Percentiles rank a stretch among this genome's conserved stretches.
These are phyloP conservation scores for Mucor racemosus DNA, from an alignment of 371 early-diverging fungal species.

Conservation along the genomic window DNA sequence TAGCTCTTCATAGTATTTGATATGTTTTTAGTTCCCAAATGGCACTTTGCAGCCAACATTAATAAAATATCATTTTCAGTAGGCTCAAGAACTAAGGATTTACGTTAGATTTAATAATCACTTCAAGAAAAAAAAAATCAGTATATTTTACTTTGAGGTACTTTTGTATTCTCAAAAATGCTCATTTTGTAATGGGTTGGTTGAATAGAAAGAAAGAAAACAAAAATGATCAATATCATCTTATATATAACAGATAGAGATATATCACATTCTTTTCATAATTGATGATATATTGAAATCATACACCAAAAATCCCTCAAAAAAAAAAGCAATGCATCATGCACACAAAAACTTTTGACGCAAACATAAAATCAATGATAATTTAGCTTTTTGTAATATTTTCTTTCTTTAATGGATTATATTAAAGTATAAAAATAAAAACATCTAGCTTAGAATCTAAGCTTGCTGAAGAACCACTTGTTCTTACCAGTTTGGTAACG, in stretches of 20 bases:
- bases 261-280: neutral
- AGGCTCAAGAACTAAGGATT: conserved; percentile 58
- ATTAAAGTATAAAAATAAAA: conserved; percentile 15
- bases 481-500: conserved; percentile 95
- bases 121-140: neutral
- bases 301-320: neutral
- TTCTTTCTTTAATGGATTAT: conserved; percentile 1
- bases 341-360: neutral
- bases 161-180: neutral
- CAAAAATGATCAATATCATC: neutral
- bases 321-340: too few relatives aligned
- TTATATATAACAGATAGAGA: neutral
- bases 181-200: neutral
- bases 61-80: conserved; percentile 91
- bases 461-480: conserved; percentile 99
- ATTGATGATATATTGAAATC: neutral
- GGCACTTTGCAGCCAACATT: conserved; percentile 93
- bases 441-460: conserved; percentile 81
- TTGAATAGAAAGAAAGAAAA: neutral
- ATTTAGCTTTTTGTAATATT: conserved; percentile 1
- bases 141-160: neutral
- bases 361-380: neutral
- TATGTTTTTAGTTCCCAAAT: conserved; percentile 91
- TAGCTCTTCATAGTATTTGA: conserved; percentile 91
- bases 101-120: neutral